Evolutionary conservation across 352 stramenopile genomes (phyloP).

Genomic region (Phytophthora pistaciae): DNA sequence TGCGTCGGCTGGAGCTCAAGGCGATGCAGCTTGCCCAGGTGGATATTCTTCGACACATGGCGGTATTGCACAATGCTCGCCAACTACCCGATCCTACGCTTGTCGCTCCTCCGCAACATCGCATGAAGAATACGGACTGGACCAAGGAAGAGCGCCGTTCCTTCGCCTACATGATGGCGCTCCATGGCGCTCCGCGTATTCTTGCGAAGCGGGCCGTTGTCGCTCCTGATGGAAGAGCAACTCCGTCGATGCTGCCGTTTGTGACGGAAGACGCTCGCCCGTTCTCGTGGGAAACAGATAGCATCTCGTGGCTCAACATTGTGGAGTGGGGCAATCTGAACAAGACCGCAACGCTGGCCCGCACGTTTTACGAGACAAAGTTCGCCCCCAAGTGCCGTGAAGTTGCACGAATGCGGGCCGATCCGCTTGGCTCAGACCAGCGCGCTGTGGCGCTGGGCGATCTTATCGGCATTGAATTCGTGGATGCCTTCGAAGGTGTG

Average conservation of each 20-base stretch:
- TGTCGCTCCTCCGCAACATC: constrained; percentile 52
- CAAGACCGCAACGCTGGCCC: constrained; percentile 74
- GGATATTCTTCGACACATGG: constrained; percentile 79
- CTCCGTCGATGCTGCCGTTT: constrained; percentile 38
- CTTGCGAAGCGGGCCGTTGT: constrained; percentile 68
- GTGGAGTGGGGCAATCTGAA: constrained; percentile 86
- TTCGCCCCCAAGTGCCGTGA: constrained; percentile 81
- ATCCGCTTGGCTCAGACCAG: constrained; percentile 81
- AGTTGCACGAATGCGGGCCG: constrained; percentile 82
- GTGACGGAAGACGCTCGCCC: constrained; percentile 44
- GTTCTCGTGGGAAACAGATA: constrained; percentile 84
- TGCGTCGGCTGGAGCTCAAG: constrained; percentile 85
- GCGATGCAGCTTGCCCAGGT: constrained; percentile 87
- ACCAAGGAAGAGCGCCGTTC: constrained; percentile 87
- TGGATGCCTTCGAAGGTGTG: constrained; percentile 87
- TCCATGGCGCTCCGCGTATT: constrained; percentile 82
- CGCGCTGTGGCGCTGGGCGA: constrained; percentile 76
- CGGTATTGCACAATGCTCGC: constrained; percentile 69
- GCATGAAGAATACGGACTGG: constrained; percentile 85
- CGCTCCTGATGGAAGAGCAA: constrained; percentile 32
- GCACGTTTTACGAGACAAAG: constrained; percentile 76
- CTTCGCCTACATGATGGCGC: constrained; percentile 81
- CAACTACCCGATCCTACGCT: constrained; percentile 61
- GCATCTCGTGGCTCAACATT: constrained; percentile 85
- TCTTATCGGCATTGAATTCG: constrained; percentile 88